phyloP scores from a whole-genome alignment of 2,329 filamentous ascomycete species.

The Plectosphaerella plurivora region DNA sequence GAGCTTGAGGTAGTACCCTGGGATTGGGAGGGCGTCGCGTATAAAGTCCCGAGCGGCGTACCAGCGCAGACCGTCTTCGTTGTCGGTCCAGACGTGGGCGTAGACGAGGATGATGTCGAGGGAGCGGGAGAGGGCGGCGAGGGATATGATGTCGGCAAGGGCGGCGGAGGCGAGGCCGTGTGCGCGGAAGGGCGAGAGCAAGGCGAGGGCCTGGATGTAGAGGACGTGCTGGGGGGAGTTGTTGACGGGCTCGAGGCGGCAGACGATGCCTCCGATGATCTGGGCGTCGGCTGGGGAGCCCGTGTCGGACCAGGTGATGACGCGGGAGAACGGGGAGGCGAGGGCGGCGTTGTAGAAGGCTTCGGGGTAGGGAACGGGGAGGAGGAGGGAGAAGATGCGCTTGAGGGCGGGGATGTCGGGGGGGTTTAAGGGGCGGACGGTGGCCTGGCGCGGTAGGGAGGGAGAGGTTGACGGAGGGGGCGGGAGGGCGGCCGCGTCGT shows the following conservation, averaged over 20 bases:
- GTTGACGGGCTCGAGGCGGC: slow-evolving; percentile 52
- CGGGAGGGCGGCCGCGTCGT: slow-evolving; percentile 8
- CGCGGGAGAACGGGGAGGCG: slow-evolving; percentile 53
- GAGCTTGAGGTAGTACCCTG: slow-evolving; percentile 59
- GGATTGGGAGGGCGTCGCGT: slow-evolving; percentile 39
- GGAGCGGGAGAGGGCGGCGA: slow-evolving; percentile 24
- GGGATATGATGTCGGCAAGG: slow-evolving; percentile 45
- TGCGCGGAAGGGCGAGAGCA: slow-evolving; percentile 59
- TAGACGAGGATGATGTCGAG: slow-evolving; percentile 40
- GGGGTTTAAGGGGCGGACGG: slow-evolving; percentile 45
- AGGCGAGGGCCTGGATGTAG: slow-evolving; percentile 61
- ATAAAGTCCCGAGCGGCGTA: slow-evolving; percentile 55
- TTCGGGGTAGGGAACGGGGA: slow-evolving; percentile 60
- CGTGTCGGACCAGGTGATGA: slow-evolving; percentile 52
- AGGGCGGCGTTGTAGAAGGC: slow-evolving; percentile 55
- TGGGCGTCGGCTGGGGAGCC: slow-evolving; percentile 30
- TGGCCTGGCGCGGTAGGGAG: slow-evolving; percentile 40
- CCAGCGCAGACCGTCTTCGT: slow-evolving; percentile 59
- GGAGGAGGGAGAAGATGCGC: slow-evolving; percentile 61
- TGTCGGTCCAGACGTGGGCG: slow-evolving; percentile 66
- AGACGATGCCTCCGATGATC: slow-evolving; percentile 58
- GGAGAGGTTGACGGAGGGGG: slow-evolving; percentile 24
- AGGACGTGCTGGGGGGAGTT: slow-evolving; percentile 37
- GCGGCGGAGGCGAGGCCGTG: slow-evolving; percentile 56
- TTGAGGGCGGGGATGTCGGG: slow-evolving; percentile 54